Percentiles rank a stretch among this genome's conserved stretches.
Conservation (phyloP, 2,329 filamentous ascomycete species). For the Chrysosporium queenslandicum region DNA sequence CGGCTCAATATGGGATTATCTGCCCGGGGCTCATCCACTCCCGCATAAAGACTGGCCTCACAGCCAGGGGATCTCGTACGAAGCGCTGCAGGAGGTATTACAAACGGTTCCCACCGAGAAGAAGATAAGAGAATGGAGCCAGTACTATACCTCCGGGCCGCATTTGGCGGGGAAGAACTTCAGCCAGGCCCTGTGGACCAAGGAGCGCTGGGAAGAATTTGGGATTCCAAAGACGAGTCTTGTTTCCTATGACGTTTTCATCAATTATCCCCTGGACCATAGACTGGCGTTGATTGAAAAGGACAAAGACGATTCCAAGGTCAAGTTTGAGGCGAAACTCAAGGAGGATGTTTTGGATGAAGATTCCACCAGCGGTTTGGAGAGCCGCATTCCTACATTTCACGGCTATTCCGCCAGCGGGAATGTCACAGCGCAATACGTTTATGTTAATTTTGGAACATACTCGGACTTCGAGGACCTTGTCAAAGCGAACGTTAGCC, state of each 20-base stretch:
- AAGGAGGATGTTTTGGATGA: slow-evolving; percentile 77
- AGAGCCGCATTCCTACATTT: slow-evolving; percentile 73
- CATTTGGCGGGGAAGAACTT: slow-evolving; percentile 70
- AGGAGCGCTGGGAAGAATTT: slow-evolving; percentile 61
- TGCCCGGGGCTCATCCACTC: slow-evolving; percentile 32
- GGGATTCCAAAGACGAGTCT: slow-evolving; percentile 51
- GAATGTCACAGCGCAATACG: slow-evolving; percentile 77
- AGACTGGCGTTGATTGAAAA: slow-evolving; percentile 56
- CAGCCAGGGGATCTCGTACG: slow-evolving; percentile 41
- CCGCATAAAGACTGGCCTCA: slow-evolving; percentile 35
- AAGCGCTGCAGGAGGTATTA: slow-evolving; percentile 47
- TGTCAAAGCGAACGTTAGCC: slow-evolving; percentile 58
- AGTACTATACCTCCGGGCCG: slow-evolving; percentile 65
- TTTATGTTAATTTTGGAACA: slow-evolving; percentile 87
- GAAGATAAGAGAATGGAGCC: slow-evolving; percentile 60
- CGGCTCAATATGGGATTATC: slow-evolving; percentile 32
- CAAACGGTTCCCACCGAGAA: slow-evolving; percentile 44
- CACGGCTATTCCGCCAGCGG: slow-evolving; percentile 90
- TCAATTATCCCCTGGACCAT: slow-evolving; percentile 67
- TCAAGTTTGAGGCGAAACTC: slow-evolving; percentile 68
- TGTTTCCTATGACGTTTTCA: slow-evolving; percentile 62
- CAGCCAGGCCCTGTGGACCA: slow-evolving; percentile 67
- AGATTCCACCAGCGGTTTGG: slow-evolving; percentile 64
- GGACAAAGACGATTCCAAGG: slow-evolving; percentile 35
- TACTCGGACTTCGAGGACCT: slow-evolving; percentile 79